Evolutionary conservation across 1,284 basidiomycete species (phyloP).

Genomic region (Porodaedalea pini): DNA sequence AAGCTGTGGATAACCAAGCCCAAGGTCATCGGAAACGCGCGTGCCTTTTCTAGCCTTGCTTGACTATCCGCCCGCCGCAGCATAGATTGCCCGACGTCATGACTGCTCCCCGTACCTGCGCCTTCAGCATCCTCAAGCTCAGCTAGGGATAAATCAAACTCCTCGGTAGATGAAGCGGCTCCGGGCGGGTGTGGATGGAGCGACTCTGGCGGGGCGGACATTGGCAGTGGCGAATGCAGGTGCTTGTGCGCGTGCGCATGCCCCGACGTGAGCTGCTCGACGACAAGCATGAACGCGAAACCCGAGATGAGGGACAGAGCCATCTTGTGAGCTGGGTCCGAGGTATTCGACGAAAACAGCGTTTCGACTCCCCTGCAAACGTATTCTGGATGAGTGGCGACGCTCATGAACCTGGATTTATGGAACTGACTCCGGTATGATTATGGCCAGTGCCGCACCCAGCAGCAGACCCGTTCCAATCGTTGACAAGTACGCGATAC

Average conservation of each 20-base stretch:
- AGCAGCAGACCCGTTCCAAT: constrained; percentile 83
- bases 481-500: constrained; percentile 60
- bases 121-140: constrained; percentile 50
- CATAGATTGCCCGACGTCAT: constrained; percentile 13
- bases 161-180: background rate
- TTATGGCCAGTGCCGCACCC: constrained; percentile 85
- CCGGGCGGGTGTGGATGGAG: background rate
- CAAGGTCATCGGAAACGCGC: constrained; percentile 70
- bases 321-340: constrained; percentile 51
- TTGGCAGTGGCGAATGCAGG: constrained; percentile 16
- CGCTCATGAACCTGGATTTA: constrained; percentile 4
- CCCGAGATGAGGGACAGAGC: constrained; percentile 75
- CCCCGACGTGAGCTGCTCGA: constrained; percentile 59
- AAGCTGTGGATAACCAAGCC: constrained; percentile 84
- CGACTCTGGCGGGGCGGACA: constrained; percentile 25
- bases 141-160: constrained; percentile 43
- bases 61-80: background rate
- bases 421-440: constrained; percentile 81
- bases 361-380: constrained; percentile 58
- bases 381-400: background rate
- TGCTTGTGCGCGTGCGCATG: constrained; percentile 37
- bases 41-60: constrained; percentile 19
- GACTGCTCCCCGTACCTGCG: constrained; percentile 30
- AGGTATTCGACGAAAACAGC: constrained; percentile 37
- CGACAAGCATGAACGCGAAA: constrained; percentile 81